These are phyloP conservation scores for Chrysopogon serrulatus DNA, from an alignment of 176 grass and related monocot genomes.

Conservation along the genomic window DNA sequence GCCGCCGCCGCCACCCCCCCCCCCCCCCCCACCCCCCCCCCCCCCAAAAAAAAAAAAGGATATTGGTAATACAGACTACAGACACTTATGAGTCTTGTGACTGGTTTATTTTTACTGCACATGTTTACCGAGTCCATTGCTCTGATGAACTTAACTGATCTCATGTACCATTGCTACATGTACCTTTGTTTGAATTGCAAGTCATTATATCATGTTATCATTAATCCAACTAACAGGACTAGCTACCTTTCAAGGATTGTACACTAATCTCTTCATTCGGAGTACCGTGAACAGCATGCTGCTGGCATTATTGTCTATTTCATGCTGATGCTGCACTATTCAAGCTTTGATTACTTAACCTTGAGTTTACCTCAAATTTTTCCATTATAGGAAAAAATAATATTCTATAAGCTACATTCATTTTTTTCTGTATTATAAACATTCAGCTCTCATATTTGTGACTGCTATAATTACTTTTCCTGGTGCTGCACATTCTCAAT, in stretches of 20 bases:
- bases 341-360: neutral
- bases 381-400: neutral
- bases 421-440: neutral
- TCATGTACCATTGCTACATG: neutral
- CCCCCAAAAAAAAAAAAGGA: neutral
- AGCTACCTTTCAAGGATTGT: neutral
- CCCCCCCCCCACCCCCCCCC: too few species aligned
- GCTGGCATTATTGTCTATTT: neutral
- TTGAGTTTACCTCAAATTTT: neutral
- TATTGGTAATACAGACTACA: neutral
- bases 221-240: neutral
- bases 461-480: neutral
- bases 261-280: neutral
- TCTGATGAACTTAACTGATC: neutral
- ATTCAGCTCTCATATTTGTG: neutral
- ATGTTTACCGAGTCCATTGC: neutral
- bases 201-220: neutral
- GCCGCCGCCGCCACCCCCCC: too few species aligned
- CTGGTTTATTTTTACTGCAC: neutral
- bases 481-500: neutral
- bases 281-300: neutral
- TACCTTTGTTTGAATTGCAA: neutral
- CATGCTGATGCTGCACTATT: neutral
- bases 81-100: too few species aligned
- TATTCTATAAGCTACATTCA: neutral